Evolutionary conservation across 495 filamentous ascomycete genomes (phyloP).

Genomic region (Neurospora sp.): DNA sequence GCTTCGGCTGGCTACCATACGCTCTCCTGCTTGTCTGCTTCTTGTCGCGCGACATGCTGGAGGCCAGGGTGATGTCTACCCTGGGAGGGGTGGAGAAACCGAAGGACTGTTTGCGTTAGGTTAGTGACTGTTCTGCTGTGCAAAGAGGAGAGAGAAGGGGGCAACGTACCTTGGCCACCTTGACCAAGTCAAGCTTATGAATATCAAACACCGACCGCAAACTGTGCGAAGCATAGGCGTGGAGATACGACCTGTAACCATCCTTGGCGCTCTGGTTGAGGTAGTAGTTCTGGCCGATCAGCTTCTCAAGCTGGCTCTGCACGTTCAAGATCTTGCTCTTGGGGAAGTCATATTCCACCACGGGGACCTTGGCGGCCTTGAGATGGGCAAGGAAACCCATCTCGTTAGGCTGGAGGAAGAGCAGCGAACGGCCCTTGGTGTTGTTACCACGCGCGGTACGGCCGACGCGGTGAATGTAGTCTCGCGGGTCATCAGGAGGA

Average conservation of each 20-base stretch:
- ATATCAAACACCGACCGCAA: conserved; percentile 88
- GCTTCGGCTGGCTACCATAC: conserved; percentile 60
- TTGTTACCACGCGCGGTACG: conserved; percentile 83
- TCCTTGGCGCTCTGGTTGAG: conserved; percentile 74
- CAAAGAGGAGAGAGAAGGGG: no score
- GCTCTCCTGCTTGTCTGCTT: conserved; percentile 63
- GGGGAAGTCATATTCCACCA: conserved; percentile 94
- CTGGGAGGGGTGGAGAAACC: conserved; percentile 83
- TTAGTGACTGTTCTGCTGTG: background rate
- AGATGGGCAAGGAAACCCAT: conserved; percentile 86
- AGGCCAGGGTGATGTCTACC: conserved; percentile 79
- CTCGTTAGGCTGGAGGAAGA: conserved; percentile 90
- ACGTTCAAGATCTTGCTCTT: conserved; percentile 85
- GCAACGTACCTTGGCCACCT: conserved; percentile 61
- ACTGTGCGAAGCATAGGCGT: conserved; percentile 88
- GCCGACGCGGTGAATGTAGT: conserved; percentile 96
- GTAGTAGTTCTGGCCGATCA: conserved; percentile 93
- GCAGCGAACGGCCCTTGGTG: conserved; percentile 71
- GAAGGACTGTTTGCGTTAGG: conserved; percentile 44
- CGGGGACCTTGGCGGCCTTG: conserved; percentile 83
- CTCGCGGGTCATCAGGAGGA: conserved; percentile 79
- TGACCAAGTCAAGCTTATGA: conserved; percentile 82
- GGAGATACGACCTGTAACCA: conserved; percentile 71
- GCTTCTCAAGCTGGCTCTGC: conserved; percentile 88
- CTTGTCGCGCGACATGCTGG: conserved; percentile 83